Evolutionary conservation across 228 moss, liverwort and hornwort genomes (phyloP), one percentile per base, ranked within the genome.

Genomic region (Sphagnum magellanicum): DNA sequence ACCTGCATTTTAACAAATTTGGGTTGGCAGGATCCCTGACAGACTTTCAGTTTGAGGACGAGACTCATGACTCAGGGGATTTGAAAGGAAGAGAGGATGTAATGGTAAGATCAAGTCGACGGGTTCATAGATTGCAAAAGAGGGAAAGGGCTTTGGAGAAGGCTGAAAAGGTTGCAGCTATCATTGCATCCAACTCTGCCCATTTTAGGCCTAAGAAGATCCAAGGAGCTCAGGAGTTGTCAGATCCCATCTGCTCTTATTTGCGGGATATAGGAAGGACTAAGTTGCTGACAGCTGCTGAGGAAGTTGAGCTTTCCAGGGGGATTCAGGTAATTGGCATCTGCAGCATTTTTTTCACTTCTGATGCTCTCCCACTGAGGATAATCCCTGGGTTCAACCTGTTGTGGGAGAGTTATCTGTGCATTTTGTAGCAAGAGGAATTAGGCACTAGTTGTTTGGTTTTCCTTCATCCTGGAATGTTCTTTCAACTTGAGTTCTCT

Each of bases 121-220:
- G 73, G 69, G 67, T 55, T n/a, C 91, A 97, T 55, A 91, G 97
- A 73, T 76, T 90, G 52, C 58, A 78, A 63, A 91, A 77, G 69
- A 81, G 97, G 60, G 93, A 97, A 59, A 83, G 93, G 63, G 97
- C 93, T 4, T 50, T 90, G 71, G 74, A 74, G 59, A 97, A 81
- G 71, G 88, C 91, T 55, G 96, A 97, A 66, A 76, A 76, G 64
- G 81, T 79, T 4, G 88, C 86, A 10, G 58, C 81, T 46, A 68
- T 77, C 8, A 62, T 73, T 53, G 72, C 83, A 8, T 68, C 70
- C 13, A 73, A 82, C 2, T 70, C 76, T 10, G 58, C 69, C 12
- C 52, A 48, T 12, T 72, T 77, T 0, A 91, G 78, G 74, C 81
- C 87, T 6, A 91, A 69, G 82, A 97, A 91, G 71, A 70, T 70